Evolutionary conservation across 2,329 filamentous ascomycete species (phyloP), one percentile per base, ranked within the genome.

Genomic region (Aspergillus sp.): DNA sequence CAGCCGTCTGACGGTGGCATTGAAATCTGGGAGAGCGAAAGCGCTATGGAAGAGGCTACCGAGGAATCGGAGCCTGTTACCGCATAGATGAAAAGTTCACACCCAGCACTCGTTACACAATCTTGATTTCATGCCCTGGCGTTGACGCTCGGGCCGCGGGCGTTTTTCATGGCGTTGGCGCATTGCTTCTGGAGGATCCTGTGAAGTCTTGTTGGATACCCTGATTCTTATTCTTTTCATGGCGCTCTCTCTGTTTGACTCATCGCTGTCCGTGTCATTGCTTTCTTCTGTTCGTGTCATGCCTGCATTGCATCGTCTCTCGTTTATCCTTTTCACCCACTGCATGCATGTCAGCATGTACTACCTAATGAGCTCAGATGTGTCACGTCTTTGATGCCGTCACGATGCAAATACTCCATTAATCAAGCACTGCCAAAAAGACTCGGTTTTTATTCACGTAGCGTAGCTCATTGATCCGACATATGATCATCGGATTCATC

Each of bases 1-100:
- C 58, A 59, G 0, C 80, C 89, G 5, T 85, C 88, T 3, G 62
- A 65, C 82, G 77, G 71, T 87, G 67, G 70, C 13, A 71, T 91
- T 69, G 87, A 90, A 68, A 81, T 91, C 17, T 91, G 89, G 88
- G 89, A 91, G 75, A 91, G 88, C 71, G 84, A 82, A 28, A 90
- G 87, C 74, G 83, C 84, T 28, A 85, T 86, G 66, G 89, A 87
- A 52, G 88, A 78, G 59, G 69, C 71, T 22, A 65, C 59, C 4
- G 54, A 58, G 19, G 51, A 19, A 38, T 43, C 30, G 17, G 34
- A 50, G 5, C 6, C 47, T 13, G 55, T 31, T 22, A 51, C 47
- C 22, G 46, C 25, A 9, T 57, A 57, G 55, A 56, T n/a, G 45
- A 57, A 50, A 41, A 50, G 17, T 15, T 17, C n/a, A 23, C 49